phyloP scores from a whole-genome alignment of 176 grass and related monocot species.

The Urochloa ruziziensis region DNA sequence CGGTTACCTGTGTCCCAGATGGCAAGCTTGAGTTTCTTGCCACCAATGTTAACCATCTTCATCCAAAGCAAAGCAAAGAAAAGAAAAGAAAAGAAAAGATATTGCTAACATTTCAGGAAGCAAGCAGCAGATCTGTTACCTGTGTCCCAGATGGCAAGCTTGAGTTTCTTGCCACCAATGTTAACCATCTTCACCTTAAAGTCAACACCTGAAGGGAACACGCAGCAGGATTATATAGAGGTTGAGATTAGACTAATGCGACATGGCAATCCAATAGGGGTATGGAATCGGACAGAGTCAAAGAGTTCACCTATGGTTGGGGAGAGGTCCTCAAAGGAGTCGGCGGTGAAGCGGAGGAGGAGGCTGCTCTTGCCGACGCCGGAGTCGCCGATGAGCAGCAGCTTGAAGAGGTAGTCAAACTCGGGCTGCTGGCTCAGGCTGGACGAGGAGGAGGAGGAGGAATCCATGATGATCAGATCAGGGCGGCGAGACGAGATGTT shows the following conservation, averaged over 20 bases:
- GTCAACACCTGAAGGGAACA: constrained; percentile 65
- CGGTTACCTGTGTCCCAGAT: constrained; percentile 89
- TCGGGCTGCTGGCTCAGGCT: constrained; percentile 59
- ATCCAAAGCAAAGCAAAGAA: neutral
- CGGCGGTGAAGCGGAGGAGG: constrained; percentile 86
- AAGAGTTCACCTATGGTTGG: constrained; percentile 69
- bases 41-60: constrained; percentile 87
- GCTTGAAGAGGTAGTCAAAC: constrained; percentile 94
- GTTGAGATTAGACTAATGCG: too few relatives aligned
- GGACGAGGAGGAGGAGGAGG: constrained; percentile 49
- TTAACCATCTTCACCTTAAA: constrained; percentile 99
- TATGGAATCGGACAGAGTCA: too few relatives aligned
- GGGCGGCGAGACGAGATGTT: too few relatives aligned
- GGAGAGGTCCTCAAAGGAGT: constrained; percentile 92
- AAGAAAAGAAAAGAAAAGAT: neutral
- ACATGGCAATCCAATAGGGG: neutral
- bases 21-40: constrained; percentile 95
- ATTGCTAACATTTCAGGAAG: neutral
- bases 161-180: constrained; percentile 86
- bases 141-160: constrained; percentile 98
- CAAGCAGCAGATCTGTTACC: constrained; percentile 28
- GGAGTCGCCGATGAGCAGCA: constrained; percentile 93
- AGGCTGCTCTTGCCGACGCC: constrained; percentile 98
- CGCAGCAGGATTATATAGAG: neutral
- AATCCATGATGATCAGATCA: constrained; percentile 26